A percentile compares a stretch with the other conserved stretches of the same genome.
Conservation (phyloP, 2,329 filamentous ascomycete species). For the Lasiodiplodia gonubiensis region DNA sequence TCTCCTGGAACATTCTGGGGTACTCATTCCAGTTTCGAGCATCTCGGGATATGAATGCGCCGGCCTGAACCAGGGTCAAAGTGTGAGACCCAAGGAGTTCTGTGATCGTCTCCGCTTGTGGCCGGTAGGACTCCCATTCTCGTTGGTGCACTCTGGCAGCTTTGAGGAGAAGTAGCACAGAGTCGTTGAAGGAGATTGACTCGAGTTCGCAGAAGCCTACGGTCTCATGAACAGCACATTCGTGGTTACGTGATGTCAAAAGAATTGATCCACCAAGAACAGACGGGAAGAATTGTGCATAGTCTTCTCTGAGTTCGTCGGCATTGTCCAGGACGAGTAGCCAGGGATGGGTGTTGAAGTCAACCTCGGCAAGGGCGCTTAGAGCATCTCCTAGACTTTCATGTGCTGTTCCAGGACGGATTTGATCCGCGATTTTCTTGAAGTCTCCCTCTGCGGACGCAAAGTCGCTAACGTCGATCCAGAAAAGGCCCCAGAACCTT, state of each 20-base stretch:
- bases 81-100: not conserved
- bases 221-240: not conserved
- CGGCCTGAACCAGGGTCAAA: not conserved
- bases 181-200: not conserved
- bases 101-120: not conserved
- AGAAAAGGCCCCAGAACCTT: conserved; percentile 43
- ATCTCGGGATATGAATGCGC: not conserved
- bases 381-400: conserved; percentile 31
- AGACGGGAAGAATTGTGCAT: conserved; percentile 33
- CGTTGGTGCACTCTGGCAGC: not conserved
- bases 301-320: conserved; percentile 33
- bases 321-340: conserved; percentile 38
- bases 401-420: conserved; percentile 23
- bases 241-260: not conserved
- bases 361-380: conserved; percentile 19
- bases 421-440: conserved; percentile 33
- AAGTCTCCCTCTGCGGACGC: conserved; percentile 36
- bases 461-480: conserved; percentile 38
- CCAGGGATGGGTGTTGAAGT: not conserved
- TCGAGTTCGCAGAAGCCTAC: not conserved
- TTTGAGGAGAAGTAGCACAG: not conserved
- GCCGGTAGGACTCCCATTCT: not conserved
- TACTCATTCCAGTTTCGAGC: not conserved
- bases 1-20: not conserved
- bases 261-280: not conserved